Base-by-base conservation (phyloP, 345 rosid species). In the Camelina hispida region DNA sequence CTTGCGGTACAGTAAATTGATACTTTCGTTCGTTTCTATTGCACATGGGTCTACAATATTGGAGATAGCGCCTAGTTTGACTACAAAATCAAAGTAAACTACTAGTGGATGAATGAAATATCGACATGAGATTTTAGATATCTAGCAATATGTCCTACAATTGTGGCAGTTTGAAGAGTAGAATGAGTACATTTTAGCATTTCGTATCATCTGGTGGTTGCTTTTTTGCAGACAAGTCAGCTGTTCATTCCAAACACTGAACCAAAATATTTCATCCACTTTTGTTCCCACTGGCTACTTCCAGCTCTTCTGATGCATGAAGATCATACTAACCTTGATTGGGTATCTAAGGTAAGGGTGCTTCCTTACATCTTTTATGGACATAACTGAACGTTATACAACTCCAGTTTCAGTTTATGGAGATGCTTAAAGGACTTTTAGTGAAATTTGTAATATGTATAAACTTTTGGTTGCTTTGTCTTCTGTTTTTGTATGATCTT, bases 221-320 rank as follows among this genome's bases (percentile, higher is more conserved):
- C 65, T 78, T 54, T 72, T 28, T 78, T 73, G 78, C 84, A 91
- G 97, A 84, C 88, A 77, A 81, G 97, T 4, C 85, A 84, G 30
- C 84, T 88, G 71, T 88, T 91, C 71, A 73, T 88, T 75, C 80
- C 68, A 48, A 87, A 85, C 68, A 82, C 87, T 32, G 91, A 94
- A 79, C 91, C 96, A 5, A 80, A 87, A 69, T 78, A 76, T 81
- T 94, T 94, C 78, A 72, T 94, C 77, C 93, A 86, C 82, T 86
- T 82, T 76, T 89, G 91, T 75, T 88, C 91, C 81, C 82, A 78
- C 35, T 91, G 98, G 98, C 89, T 94, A 77, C 91, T 94, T 80
- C 96, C 98, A 61, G 95, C 95, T 73, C 84, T 91, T 57, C 53
- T 87, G 76, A 76, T 90, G 78, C 76, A 86, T 50, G 89, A 76